phyloP scores from a whole-genome alignment of 192 early-diverging fungal genomes.

The Mortierella alpina region DNA sequence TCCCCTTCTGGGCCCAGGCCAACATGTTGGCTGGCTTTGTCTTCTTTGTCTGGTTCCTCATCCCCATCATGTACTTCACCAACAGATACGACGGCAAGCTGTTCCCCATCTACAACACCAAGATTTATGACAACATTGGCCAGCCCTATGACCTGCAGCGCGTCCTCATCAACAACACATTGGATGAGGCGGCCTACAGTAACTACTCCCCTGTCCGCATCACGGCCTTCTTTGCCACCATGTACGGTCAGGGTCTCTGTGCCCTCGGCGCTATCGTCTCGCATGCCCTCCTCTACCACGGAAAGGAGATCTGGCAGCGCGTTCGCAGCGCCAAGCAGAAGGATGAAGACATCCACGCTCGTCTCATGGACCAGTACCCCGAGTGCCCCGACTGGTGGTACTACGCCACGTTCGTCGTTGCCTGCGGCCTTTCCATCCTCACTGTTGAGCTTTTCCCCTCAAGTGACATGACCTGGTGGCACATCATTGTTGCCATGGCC shows the following conservation, averaged over 20 bases:
- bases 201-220: conserved; percentile 73
- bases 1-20: conserved; percentile 77
- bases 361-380: conserved; percentile 78
- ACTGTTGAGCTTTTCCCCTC: conserved; percentile 58
- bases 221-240: conserved; percentile 73
- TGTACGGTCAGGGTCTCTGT: conserved; percentile 77
- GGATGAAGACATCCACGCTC: conserved; percentile 79
- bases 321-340: conserved; percentile 67
- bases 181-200: conserved; percentile 67
- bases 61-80: conserved; percentile 78
- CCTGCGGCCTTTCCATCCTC: conserved; percentile 62
- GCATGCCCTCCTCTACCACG: conserved; percentile 72
- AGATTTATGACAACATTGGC: conserved; percentile 67
- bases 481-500: conserved; percentile 61
- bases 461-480: conserved; percentile 72
- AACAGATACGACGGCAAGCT: conserved; percentile 62
- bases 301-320: conserved; percentile 70
- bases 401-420: conserved; percentile 61
- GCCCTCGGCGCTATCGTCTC: conserved; percentile 74
- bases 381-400: conserved; percentile 89
- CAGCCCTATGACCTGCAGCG: conserved; percentile 64
- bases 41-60: conserved; percentile 80
- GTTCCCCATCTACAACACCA: conserved; percentile 77
- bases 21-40: conserved; percentile 79
- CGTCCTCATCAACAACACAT: conserved; percentile 65